phyloP scores from a whole-genome alignment of 441 rosid species.

The Melastoma candidum region DNA sequence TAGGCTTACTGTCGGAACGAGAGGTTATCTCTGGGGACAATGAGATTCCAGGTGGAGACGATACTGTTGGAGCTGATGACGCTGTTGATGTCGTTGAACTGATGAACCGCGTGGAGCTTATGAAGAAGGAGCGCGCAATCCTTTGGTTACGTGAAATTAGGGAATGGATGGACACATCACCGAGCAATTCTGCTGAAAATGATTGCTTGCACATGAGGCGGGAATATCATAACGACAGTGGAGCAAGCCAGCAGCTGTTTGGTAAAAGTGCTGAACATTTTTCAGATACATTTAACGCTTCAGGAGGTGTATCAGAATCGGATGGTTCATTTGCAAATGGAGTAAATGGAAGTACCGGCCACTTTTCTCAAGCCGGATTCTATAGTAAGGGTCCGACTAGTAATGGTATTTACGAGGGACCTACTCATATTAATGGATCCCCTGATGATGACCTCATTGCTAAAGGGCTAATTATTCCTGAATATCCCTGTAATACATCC shows the following conservation, averaged over 20 bases:
- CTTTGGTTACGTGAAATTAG: slow-evolving; percentile 89
- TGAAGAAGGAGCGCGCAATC: slow-evolving; percentile 79
- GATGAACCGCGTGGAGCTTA: slow-evolving; percentile 65
- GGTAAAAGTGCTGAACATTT: slow-evolving; percentile 20
- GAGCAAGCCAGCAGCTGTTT: slow-evolving; percentile 7
- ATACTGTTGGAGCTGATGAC: slow-evolving; percentile 47
- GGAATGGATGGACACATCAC: slow-evolving; percentile 83
- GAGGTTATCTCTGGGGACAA: slow-evolving; percentile 56
- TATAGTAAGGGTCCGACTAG: slow-evolving; percentile 21
- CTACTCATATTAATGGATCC: slow-evolving; percentile 23
- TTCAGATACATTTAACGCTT: slow-evolving; percentile 35
- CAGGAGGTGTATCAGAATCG: slow-evolving; percentile 48
- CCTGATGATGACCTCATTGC: slow-evolving; percentile 21
- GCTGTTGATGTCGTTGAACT: slow-evolving; percentile 74
- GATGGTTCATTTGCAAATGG: slow-evolving; percentile 37
- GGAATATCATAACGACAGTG: slow-evolving; percentile 25
- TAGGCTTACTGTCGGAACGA: slow-evolving; percentile 51
- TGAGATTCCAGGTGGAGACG: slow-evolving; percentile 59
- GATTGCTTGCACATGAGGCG: slow-evolving; percentile 22
- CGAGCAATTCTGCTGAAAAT: slow-evolving; percentile 35
- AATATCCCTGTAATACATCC: slow-evolving; percentile 23
- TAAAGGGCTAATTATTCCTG: slow-evolving; percentile 24
- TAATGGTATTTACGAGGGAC: slow-evolving; percentile 21
- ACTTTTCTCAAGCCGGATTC: slow-evolving; percentile 26
- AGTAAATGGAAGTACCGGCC: slow-evolving; percentile 22